Evolutionary conservation across 1,284 basidiomycete species (phyloP).

Genomic region (Bjerkandera adusta): DNA sequence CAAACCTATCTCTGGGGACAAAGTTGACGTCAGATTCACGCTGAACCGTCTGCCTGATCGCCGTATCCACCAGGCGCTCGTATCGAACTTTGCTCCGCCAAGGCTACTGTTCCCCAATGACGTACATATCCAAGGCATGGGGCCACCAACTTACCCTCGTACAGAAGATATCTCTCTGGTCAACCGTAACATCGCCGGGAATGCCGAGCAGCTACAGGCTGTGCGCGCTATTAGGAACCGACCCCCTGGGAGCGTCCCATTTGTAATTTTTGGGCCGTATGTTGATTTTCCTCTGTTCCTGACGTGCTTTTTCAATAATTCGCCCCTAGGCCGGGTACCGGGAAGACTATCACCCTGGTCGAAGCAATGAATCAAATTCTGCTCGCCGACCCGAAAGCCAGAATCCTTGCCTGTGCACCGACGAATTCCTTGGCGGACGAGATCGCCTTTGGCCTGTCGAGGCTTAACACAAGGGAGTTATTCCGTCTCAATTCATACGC

Average conservation of each 20-base stretch:
- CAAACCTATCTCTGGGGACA: conserved; percentile 37
- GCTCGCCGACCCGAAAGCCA: conserved; percentile 36
- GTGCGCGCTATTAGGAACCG: conserved; percentile 46
- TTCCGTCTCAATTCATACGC: conserved; percentile 67
- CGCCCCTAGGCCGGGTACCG: conserved; percentile 50
- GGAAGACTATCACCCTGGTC: conserved; percentile 67
- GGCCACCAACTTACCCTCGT: background rate
- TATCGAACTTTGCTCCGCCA: background rate
- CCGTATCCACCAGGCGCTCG: conserved; percentile 14
- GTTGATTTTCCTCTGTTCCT: conserved; percentile 24
- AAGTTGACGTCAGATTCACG: conserved; percentile 30
- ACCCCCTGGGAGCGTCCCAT: conserved; percentile 47
- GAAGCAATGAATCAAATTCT: conserved; percentile 61
- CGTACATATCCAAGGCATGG: background rate
- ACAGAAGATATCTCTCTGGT: background rate
- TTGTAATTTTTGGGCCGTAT: conserved; percentile 64
- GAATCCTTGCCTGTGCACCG: conserved; percentile 59
- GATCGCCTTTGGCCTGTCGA: conserved; percentile 47
- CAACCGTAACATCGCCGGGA: conserved; percentile 22
- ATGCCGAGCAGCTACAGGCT: conserved; percentile 50
- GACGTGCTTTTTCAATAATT: no score
- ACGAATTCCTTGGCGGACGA: conserved; percentile 59
- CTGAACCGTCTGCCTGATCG: conserved; percentile 14
- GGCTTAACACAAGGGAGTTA: conserved; percentile 36
- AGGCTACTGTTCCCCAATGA: conserved; percentile 8